A percentile compares a stretch with the other conserved stretches of the same genome.
Evolutionary conservation across 176 grass and related monocot species (phyloP).

Genomic region (Dendrocalamus sinicus): DNA sequence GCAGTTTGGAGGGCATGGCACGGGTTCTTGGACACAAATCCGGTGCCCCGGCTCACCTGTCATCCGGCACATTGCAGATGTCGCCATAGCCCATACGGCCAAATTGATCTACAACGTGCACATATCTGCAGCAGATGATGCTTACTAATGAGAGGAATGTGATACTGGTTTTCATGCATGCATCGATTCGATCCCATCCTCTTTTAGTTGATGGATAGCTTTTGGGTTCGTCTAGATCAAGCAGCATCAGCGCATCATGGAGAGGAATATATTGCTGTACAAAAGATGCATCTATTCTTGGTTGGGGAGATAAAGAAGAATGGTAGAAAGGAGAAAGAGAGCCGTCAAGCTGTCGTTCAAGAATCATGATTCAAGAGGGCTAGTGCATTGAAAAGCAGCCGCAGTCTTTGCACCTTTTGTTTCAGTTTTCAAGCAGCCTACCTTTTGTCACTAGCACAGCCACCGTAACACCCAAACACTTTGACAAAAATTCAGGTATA

Average conservation of each 20-base stretch:
- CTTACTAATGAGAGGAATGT: neutral
- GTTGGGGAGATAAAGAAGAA: neutral
- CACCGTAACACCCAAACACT: neutral
- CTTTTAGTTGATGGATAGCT: conserved; percentile 23
- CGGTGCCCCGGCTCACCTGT: neutral
- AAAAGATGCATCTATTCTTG: neutral
- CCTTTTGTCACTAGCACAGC: neutral
- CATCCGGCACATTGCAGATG: neutral
- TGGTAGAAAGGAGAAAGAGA: neutral
- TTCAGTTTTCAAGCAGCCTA: conserved; percentile 8
- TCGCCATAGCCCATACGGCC: neutral
- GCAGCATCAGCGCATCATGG: conserved; percentile 17
- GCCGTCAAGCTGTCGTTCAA: neutral
- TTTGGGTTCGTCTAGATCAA: conserved; percentile 30
- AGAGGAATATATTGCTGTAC: neutral
- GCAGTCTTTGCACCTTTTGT: neutral
- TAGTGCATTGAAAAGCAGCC: conserved; percentile 18
- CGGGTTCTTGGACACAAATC: neutral
- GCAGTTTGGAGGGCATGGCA: conserved; percentile 29
- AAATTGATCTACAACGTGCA: neutral
- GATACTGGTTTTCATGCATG: neutral
- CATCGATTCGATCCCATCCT: conserved; percentile 39
- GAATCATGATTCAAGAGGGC: neutral
- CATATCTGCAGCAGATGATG: conserved; percentile 1
- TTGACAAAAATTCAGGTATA: conserved; percentile 35